Conservation (phyloP, 78 protist species). For the Carpediemonas membranifera region DNA sequence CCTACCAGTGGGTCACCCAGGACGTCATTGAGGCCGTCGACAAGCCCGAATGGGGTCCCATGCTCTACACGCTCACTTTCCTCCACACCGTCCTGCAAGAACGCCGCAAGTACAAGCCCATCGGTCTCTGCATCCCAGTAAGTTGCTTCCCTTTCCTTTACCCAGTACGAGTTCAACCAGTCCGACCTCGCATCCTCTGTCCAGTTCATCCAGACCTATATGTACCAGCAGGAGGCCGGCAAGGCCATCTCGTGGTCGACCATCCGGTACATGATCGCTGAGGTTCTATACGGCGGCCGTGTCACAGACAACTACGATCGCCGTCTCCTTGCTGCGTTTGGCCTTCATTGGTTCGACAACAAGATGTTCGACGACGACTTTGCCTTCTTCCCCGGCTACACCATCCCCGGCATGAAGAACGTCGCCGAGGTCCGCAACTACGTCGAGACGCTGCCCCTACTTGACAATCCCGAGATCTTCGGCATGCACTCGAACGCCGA, state of each 20-base stretch:
- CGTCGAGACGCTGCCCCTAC: conserved; percentile 37
- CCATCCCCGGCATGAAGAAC: conserved; percentile 21
- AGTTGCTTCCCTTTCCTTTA: too few species aligned
- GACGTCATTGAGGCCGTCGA: conserved; percentile 49
- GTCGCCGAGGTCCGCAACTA: conserved; percentile 21
- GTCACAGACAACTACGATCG: conserved; percentile 72
- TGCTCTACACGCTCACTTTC: conserved; percentile 59
- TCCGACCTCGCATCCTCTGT: conserved; percentile 60
- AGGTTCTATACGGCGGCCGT: conserved; percentile 81
- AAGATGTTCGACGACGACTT: conserved; percentile 23
- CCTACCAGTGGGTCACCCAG: conserved; percentile 50
- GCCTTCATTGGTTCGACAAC: conserved; percentile 21
- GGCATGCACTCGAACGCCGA: conserved; percentile 77
- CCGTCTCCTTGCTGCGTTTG: conserved; percentile 42
- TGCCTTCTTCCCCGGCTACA: conserved; percentile 25
- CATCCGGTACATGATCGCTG: conserved; percentile 68
- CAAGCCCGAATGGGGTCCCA: conserved; percentile 43
- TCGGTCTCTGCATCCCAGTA: conserved; percentile 74
- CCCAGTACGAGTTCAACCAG: conserved; percentile 81
- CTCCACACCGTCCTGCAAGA: conserved; percentile 68
- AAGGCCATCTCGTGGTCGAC: conserved; percentile 52
- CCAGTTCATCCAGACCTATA: conserved; percentile 58
- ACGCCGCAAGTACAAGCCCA: conserved; percentile 72
- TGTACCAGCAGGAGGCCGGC: conserved; percentile 39
- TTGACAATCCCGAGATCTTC: conserved; percentile 66